Evolutionary conservation across 1,139 yeast genomes (phyloP), one percentile per base, ranked within the genome.

Genomic region (Saccharomycopsis crataegensis): DNA sequence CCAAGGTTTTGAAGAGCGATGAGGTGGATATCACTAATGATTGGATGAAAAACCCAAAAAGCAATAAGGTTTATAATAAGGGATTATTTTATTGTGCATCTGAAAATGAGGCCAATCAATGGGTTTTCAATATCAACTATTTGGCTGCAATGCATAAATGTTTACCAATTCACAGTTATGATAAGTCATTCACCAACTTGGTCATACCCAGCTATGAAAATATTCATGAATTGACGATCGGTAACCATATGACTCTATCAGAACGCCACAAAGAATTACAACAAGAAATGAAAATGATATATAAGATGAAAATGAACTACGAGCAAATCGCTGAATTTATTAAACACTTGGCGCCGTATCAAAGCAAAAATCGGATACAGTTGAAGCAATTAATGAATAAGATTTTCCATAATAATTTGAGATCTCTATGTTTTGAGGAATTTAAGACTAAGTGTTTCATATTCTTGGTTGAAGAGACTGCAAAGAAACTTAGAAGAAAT

Each of bases 401-500:
- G 16, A 48, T 52, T 9, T 54, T 48, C 16, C n/a, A 34, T 14
- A 48, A 48, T 44, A 44, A 54, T 34, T 43, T 54, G 5, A 40
- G 49, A 36, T 52, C 55, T 2, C 46, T 54, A 22, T 54, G 57
- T 52, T 51, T 48, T 46, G 57, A 54, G 40, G 47, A 52, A 36
- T 49, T 54, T 41, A 52, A 48, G 42, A 34, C 48, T n/a, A 52
- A 42, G 14, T 43, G 45, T 7, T 44, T 52, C 32, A 16, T 46
- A 31, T 33, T 38, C 33, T 7, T 44, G 12, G 43, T 53, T 9
- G 49, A 52, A 22, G 33, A 51, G 17, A 48, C 46, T 17, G 12
- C 36, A 22, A 22, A 17, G 12, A 5, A 36, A 36, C n/a, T 36
- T 11, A n/a, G 11, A 11, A 44, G 34, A 14, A 16, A n/a, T 16